Base-by-base conservation (phyloP, 2,329 filamentous ascomycete species). In the Botrytis aclada region DNA sequence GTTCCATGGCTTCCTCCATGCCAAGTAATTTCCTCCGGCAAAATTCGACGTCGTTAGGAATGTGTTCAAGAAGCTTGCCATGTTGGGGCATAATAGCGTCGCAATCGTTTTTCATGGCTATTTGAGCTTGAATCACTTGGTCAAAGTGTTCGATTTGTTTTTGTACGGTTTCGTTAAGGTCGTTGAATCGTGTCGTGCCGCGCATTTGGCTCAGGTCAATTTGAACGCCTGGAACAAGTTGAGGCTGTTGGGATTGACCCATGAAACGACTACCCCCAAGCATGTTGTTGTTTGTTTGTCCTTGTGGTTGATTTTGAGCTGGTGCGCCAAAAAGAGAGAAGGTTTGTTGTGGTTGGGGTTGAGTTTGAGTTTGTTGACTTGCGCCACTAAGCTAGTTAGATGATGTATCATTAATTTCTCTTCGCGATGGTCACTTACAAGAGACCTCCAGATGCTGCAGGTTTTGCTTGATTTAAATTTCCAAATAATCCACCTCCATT, bases 171-270 rank as follows among this genome's bases (percentile, higher is more conserved):
- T 95, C 92, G 74, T 93, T 89, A 41, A 97, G 90, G 82, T 97
- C 95, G 80, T 94, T 93, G 84, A 96, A 98, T 75, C 96, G 93
- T 5, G 94, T 97, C 0, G 95, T 97, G 25, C 92, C 92, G 70
- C 94, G 90, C 74, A 98, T 85, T 80, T 93, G 93, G 77, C 88
- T 88, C 70, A 93, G 83, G 82, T 96, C 93, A 78, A 97, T 92
- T 79, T 92, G 91, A 29, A 94, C 92, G 29, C 92, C 93, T 0
- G 91, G 90, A 25, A 90, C 86, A 22, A 84, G 86, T 77, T 88
- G 86, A 76, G 88, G 86, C 69, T 85, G 84, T 65, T 80, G 77
- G 39, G 76, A 82, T 77, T 87, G 86, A 72, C 86, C 86, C 81
- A 88, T 84, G 18, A 70, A 14, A 37, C 66, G 65, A 45, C 65